Base-by-base conservation (phyloP, 2,329 filamentous ascomycete species). In the Trichoderma koningiopsis region DNA sequence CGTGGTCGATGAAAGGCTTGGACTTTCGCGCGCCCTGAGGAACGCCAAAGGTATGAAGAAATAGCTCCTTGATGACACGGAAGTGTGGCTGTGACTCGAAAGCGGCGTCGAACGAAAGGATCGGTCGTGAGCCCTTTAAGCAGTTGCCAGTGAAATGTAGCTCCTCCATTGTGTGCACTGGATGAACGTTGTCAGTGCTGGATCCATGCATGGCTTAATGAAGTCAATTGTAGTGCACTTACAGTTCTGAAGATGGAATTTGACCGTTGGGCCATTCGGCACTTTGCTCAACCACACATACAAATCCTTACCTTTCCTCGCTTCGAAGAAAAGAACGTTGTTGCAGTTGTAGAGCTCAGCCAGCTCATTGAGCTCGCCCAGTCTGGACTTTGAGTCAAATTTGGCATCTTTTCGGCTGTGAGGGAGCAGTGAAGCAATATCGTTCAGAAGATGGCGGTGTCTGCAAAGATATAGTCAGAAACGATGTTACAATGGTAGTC, bases 81-180 rank as follows among this genome's bases (percentile, higher is more conserved):
- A 96, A 89, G 77, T 97, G 89, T 2, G 94, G 92, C 75, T 92
- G 87, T 73, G 87, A 87, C 71, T 96, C 92, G 81, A 99, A 99
- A 22, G 89, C 88, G 65, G 88, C 87, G 79, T 98, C 96, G 79
- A 99, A 99, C 43, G 93, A 96, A 68, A 99, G 89, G 49, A 99
- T 85, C 1, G 96, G 95, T 43, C 96, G 86, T 33, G 93, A 96
- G 70, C 96, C 96, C 82, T 97, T 97, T 71, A 98, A 84, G 79
- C 94, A 97, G 84, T 99, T 99, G 66, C 96, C 96, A 19, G 94
- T 94, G 80, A 99, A 98, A 77, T 97, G 93, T 43, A 99, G 85
- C 80, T 99, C 96, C 77, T 95, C 93, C 93, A 96, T 97, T 11
- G 95, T 97, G 82, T 97, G 94, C 77, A 97, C 87, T 92, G 73